These are phyloP conservation scores for Nephelium lappaceum DNA, from an alignment of 345 rosid species.

Conservation along the genomic window DNA sequence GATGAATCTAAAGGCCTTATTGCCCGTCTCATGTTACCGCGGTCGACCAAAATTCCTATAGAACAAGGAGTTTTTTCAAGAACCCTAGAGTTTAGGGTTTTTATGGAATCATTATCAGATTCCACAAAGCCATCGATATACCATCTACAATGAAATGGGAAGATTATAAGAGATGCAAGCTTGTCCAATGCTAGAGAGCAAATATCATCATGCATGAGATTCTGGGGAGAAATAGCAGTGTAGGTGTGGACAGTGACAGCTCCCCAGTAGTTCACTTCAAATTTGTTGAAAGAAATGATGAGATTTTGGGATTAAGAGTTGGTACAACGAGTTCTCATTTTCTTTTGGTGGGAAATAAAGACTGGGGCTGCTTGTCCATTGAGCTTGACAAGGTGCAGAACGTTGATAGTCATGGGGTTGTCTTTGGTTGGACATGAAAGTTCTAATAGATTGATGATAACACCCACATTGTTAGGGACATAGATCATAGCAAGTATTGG, in stretches of 20 bases:
- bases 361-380: slow-evolving; percentile 50
- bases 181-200: slow-evolving; percentile 55
- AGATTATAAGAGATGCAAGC: slow-evolving; percentile 43
- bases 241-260: slow-evolving; percentile 18
- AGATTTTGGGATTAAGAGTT: slow-evolving; percentile 44
- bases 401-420: slow-evolving; percentile 42
- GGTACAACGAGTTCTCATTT: slow-evolving; percentile 10
- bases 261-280: slow-evolving; percentile 7
- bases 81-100: slow-evolving; percentile 45
- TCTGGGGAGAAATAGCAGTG: slow-evolving; percentile 38
- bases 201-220: slow-evolving; percentile 61
- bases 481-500: slow-evolving; percentile 57
- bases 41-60: slow-evolving; percentile 47
- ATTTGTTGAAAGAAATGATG: slow-evolving; percentile 31
- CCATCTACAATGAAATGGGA: slow-evolving; percentile 64
- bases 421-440: slow-evolving; percentile 35
- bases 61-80: slow-evolving; percentile 63
- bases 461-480: slow-evolving; percentile 40
- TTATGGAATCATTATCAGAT: slow-evolving; percentile 32
- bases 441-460: slow-evolving; percentile 39
- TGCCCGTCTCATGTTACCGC: slow-evolving; percentile 14
- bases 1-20: slow-evolving; percentile 11
- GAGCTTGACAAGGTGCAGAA: slow-evolving; percentile 57
- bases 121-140: slow-evolving; percentile 30
- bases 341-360: slow-evolving; percentile 50